phyloP scores from a whole-genome alignment of 2,329 filamentous ascomycete genomes.

The Phoma sp. region DNA sequence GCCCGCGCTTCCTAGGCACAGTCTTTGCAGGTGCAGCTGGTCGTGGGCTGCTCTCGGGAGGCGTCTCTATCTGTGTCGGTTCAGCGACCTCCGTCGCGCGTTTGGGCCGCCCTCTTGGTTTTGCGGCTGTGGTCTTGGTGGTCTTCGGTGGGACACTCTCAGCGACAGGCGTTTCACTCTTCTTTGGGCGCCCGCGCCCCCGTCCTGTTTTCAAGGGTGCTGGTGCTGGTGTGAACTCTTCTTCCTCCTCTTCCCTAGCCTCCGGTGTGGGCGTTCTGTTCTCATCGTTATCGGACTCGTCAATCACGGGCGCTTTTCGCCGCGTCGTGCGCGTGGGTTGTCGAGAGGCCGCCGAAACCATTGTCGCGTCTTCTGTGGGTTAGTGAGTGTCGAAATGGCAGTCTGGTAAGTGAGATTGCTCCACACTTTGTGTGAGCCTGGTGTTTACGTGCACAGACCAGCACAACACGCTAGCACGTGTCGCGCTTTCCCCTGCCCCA shows the following conservation, averaged over 20 bases:
- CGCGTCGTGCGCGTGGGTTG: constrained; percentile 69
- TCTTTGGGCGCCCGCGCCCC: constrained; percentile 64
- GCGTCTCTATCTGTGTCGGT: constrained; percentile 67
- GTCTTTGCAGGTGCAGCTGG: constrained; percentile 26
- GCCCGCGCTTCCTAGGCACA: constrained; percentile 67
- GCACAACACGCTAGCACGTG: constrained; percentile 31
- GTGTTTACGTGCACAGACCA: constrained; percentile 26
- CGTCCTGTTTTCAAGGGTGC: constrained; percentile 66
- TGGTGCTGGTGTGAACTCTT: constrained; percentile 81
- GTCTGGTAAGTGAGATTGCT: constrained; percentile 12
- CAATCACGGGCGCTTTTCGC: constrained; percentile 73
- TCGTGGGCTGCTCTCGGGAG: constrained; percentile 60
- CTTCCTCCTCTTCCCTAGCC: constrained; percentile 68
- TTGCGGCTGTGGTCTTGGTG: constrained; percentile 20
- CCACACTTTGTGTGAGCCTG: constrained; percentile 12
- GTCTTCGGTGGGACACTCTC: constrained; percentile 55
- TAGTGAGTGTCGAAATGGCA: constrained; percentile 16
- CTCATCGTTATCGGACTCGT: constrained; percentile 79
- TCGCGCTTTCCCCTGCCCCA: constrained; percentile 18
- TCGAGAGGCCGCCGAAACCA: constrained; percentile 53
- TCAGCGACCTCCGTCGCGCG: constrained; percentile 60
- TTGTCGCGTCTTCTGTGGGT: constrained; percentile 34
- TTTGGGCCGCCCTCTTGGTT: constrained; percentile 55
- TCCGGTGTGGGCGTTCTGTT: constrained; percentile 62
- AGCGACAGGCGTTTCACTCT: constrained; percentile 53